A percentile compares a stretch with the other conserved stretches of the same genome.
Evolutionary conservation across 1,284 basidiomycete genomes (phyloP).

Genomic region (Porodaedalea pini): DNA sequence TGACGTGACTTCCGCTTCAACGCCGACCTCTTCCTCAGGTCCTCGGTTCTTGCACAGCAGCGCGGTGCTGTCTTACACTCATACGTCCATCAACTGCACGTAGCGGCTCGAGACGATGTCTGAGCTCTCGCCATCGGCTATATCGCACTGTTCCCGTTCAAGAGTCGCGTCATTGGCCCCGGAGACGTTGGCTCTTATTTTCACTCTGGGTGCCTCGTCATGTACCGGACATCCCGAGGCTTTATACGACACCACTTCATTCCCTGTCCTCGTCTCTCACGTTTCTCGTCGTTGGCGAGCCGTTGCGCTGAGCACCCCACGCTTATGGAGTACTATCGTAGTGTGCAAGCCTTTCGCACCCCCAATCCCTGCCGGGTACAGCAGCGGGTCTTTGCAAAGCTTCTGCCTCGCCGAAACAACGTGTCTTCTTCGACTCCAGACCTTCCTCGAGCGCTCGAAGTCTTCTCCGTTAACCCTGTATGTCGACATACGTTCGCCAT

Average conservation of each 20-base stretch:
- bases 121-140: too few species aligned
- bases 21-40: too few species aligned
- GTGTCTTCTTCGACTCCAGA: slow-evolving; percentile 35
- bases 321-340: slow-evolving; percentile 51
- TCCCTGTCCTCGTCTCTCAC: slow-evolving; percentile 41
- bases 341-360: slow-evolving; percentile 36
- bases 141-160: neutral
- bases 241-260: slow-evolving; percentile 1
- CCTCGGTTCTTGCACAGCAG: too few species aligned
- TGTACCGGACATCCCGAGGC: neutral
- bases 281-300: slow-evolving; percentile 50
- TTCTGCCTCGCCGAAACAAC: slow-evolving; percentile 23
- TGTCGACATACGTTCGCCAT: slow-evolving; percentile 51
- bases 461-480: slow-evolving; percentile 42
- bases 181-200: slow-evolving; percentile 14
- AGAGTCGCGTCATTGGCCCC: neutral
- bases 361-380: neutral
- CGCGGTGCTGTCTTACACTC: too few species aligned
- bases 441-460: slow-evolving; percentile 42
- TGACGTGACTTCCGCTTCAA: too few species aligned
- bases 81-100: too few species aligned
- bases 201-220: neutral
- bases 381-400: neutral
- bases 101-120: too few species aligned
- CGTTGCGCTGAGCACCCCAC: slow-evolving; percentile 43